A percentile compares a stretch with the other conserved stretches of the same genome.
Conservation (phyloP, 495 filamentous ascomycete genomes). For the Aspergillus ellipticus region DNA sequence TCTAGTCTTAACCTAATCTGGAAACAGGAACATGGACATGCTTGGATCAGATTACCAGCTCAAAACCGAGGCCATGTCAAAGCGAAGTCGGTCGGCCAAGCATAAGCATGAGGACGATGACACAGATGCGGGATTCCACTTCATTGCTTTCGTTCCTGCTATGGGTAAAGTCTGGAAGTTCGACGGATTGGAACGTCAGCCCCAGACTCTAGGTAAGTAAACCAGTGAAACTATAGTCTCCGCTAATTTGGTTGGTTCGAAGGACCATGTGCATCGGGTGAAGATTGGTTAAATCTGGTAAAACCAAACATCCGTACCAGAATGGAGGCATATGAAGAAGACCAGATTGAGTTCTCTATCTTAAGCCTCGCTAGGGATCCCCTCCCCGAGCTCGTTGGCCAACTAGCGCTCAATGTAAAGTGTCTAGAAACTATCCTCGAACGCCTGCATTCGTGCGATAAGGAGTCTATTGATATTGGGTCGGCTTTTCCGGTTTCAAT, state of each 20-base stretch:
- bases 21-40: constrained; percentile 66
- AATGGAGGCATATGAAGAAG: constrained; percentile 52
- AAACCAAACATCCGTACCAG: constrained; percentile 45
- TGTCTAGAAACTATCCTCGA: constrained; percentile 31
- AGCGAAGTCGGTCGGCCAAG: constrained; percentile 37
- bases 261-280: constrained; percentile 31
- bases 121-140: constrained; percentile 67
- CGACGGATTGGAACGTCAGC: constrained; percentile 76
- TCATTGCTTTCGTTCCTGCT: constrained; percentile 83
- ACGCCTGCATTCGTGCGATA: constrained; percentile 23
- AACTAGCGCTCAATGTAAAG: constrained; percentile 47
- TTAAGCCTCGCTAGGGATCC: constrained; percentile 54
- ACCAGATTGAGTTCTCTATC: constrained; percentile 55
- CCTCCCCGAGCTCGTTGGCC: constrained; percentile 32
- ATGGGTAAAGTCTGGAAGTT: constrained; percentile 78
- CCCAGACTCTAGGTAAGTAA: constrained; percentile 62
- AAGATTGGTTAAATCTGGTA: constrained; percentile 50
- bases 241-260: not conserved
- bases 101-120: constrained; percentile 36
- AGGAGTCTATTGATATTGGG: not conserved
- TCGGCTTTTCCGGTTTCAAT: not conserved
- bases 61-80: constrained; percentile 53
- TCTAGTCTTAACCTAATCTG: constrained; percentile 1
- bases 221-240: not conserved
- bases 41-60: constrained; percentile 70